A percentile compares a stretch with the other conserved stretches of the same genome.
These are phyloP conservation scores for Penicillium palitans DNA, from an alignment of 2,329 filamentous ascomycete genomes.

Conservation along the genomic window DNA sequence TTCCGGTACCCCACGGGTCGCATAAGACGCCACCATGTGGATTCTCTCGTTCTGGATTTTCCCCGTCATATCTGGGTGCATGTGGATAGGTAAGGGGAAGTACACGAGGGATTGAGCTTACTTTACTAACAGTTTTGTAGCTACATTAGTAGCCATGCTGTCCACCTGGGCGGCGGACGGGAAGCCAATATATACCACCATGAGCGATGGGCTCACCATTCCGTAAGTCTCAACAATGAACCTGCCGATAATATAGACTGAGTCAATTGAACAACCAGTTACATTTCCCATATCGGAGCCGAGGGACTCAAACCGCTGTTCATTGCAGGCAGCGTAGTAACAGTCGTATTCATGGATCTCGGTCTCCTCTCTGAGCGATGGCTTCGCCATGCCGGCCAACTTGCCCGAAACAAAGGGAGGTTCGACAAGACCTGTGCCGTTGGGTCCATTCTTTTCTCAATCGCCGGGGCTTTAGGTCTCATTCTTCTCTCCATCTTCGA, in stretches of 20 bases:
- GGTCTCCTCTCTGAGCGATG: constrained; percentile 9
- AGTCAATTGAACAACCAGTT: constrained; percentile 4
- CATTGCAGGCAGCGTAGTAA: constrained; percentile 10
- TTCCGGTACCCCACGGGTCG: constrained; percentile 1
- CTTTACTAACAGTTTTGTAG: constrained; percentile 1
- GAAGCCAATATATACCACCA: constrained; percentile 7
- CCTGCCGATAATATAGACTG: background rate
- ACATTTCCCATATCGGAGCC: constrained; percentile 14
- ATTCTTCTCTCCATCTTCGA: constrained; percentile 12
- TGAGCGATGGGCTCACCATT: constrained; percentile 5
- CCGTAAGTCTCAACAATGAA: constrained; percentile 6
- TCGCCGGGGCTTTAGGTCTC: constrained; percentile 8
- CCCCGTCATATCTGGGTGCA: constrained; percentile 10
- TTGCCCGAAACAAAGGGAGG: constrained; percentile 7
- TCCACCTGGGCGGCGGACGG: constrained; percentile 12
- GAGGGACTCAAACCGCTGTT: constrained; percentile 12
- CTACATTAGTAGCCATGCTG: constrained; percentile 9
- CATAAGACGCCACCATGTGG: constrained; percentile 7
- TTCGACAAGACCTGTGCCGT: constrained; percentile 12
- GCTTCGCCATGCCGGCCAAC: constrained; percentile 14
- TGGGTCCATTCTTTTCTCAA: constrained; percentile 10
- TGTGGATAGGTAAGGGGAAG: constrained; percentile 11
- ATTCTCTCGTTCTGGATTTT: constrained; percentile 14
- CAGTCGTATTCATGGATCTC: constrained; percentile 12
- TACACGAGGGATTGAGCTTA: background rate